Evolutionary conservation across 2,329 filamentous ascomycete species (phyloP).

Genomic region (Penicillium hordei): DNA sequence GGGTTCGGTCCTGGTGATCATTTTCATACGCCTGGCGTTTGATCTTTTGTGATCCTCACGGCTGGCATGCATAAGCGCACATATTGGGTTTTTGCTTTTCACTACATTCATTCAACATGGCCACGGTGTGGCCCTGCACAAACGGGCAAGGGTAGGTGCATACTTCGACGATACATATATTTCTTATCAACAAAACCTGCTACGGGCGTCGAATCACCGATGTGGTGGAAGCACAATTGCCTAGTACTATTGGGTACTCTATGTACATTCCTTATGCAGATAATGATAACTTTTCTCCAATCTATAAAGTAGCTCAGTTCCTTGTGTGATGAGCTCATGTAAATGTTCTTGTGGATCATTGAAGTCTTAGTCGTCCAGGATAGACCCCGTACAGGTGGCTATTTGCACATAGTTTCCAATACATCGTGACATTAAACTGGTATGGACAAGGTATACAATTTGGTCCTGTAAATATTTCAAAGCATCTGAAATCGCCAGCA

Average conservation of each 20-base stretch:
- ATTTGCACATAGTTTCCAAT: background rate
- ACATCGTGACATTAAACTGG: background rate
- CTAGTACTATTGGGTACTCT: background rate
- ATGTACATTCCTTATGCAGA: background rate
- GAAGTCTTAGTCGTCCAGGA: background rate
- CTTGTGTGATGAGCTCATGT: no score
- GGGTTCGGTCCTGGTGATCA: background rate
- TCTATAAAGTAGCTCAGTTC: background rate
- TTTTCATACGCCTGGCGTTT: background rate
- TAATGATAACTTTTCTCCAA: background rate
- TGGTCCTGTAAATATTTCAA: slow-evolving; percentile 1
- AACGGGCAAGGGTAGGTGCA: background rate
- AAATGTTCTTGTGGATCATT: no score
- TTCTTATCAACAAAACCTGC: background rate
- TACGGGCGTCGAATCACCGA: background rate
- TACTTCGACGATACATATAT: background rate
- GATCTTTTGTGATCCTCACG: background rate
- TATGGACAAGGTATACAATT: slow-evolving; percentile 7
- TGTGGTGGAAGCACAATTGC: background rate
- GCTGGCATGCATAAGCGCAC: background rate
- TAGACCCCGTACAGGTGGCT: background rate
- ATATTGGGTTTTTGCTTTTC: background rate
- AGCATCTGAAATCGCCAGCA: slow-evolving; percentile 5
- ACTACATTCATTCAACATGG: background rate
- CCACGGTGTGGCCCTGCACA: background rate